These are phyloP conservation scores for Boletus eberwhitei DNA, from an alignment of 768 basidiomycete genomes.

Conservation along the genomic window DNA sequence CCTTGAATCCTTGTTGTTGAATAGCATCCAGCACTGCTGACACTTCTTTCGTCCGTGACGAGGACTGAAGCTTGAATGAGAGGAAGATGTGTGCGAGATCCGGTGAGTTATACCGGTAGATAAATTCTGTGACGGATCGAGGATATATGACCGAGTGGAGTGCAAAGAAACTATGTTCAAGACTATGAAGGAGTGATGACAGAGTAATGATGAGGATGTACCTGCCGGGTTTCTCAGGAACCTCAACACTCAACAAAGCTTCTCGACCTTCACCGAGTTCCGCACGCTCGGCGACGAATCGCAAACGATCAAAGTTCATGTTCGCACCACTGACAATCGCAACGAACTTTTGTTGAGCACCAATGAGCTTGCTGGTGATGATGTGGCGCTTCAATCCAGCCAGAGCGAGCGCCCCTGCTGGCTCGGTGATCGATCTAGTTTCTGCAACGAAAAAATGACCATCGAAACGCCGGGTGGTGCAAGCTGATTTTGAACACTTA, in stretches of 20 bases:
- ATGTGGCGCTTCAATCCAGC: conserved; percentile 92
- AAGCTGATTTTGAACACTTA: conserved; percentile 28
- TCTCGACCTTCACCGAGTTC: conserved; percentile 95
- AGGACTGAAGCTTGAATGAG: conserved; percentile 78
- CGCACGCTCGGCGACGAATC: conserved; percentile 98
- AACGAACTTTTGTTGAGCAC: conserved; percentile 84
- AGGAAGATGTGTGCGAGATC: conserved; percentile 82
- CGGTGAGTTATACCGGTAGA: conserved; percentile 81
- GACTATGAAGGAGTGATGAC: neutral
- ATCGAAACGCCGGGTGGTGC: neutral
- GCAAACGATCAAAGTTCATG: conserved; percentile 96
- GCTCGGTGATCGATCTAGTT: conserved; percentile 94
- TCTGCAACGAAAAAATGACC: conserved; percentile 38
- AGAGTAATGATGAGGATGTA: conserved; percentile 29
- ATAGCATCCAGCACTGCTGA: conserved; percentile 59
- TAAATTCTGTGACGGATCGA: conserved; percentile 91
- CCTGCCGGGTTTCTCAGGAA: conserved; percentile 93
- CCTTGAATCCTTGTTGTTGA: conserved; percentile 70
- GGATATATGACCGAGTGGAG: conserved; percentile 88
- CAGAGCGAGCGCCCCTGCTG: conserved; percentile 88
- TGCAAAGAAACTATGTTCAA: conserved; percentile 66
- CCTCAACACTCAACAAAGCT: conserved; percentile 88
- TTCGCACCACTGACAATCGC: conserved; percentile 94
- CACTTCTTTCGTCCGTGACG: conserved; percentile 56
- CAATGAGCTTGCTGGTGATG: conserved; percentile 71